A percentile compares a stretch with the other conserved stretches of the same genome.
These are phyloP conservation scores for Themeda triandra DNA, from an alignment of 176 grass and related monocot species.

Conservation along the genomic window DNA sequence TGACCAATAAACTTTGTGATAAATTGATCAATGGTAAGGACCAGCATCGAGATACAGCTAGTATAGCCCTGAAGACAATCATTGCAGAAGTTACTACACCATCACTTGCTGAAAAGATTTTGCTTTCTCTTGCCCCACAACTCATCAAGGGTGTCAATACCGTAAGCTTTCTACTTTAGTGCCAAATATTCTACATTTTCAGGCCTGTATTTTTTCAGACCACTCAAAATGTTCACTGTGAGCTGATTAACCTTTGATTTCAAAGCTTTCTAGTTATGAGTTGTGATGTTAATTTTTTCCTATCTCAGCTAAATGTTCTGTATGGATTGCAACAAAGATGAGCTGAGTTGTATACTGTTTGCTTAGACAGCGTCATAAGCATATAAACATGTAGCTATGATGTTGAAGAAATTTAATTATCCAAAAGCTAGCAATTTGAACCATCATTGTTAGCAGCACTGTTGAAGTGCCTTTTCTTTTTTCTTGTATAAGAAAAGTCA, in stretches of 20 bases:
- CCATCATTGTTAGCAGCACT: not conserved
- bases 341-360: not conserved
- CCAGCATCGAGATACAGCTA: constrained; percentile 95
- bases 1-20: constrained; percentile 90
- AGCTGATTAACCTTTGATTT: not conserved
- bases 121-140: constrained; percentile 71
- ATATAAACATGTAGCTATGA: not conserved
- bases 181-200: not conserved
- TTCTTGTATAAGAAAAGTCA: not conserved
- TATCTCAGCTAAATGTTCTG: not conserved
- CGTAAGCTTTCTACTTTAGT: constrained; percentile 44
- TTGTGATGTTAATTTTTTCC: not conserved
- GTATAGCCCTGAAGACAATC: constrained; percentile 96
- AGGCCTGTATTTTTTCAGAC: not conserved
- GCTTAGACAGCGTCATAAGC: not conserved
- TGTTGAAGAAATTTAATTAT: not conserved
- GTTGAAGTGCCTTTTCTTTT: not conserved
- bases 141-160: constrained; percentile 76
- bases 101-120: constrained; percentile 88
- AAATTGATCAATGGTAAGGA: constrained; percentile 98
- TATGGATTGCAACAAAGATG: not conserved
- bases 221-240: not conserved
- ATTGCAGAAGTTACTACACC: constrained; percentile 75
- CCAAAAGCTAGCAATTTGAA: not conserved
- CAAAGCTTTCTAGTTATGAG: not conserved